A percentile compares a stretch with the other conserved stretches of the same genome.
These are phyloP conservation scores for Claviceps cyperi DNA, from an alignment of 2,329 filamentous ascomycete species.

Conservation along the genomic window DNA sequence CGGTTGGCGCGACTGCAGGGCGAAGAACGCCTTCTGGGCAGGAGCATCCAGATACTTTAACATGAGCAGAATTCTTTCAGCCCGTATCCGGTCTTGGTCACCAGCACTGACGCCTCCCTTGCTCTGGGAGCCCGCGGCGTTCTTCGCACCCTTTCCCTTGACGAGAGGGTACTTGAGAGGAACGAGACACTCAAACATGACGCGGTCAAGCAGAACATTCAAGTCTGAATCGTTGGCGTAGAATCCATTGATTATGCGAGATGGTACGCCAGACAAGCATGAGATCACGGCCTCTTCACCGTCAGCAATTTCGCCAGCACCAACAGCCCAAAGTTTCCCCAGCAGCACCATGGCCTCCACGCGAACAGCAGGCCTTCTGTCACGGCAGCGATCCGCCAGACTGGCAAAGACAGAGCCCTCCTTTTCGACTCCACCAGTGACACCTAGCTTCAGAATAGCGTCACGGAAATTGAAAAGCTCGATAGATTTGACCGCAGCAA, in stretches of 20 bases:
- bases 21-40: constrained; percentile 78
- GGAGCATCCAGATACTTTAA: constrained; percentile 63
- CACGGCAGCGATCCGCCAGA: constrained; percentile 76
- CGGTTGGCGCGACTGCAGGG: constrained; percentile 65
- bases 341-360: constrained; percentile 76
- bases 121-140: constrained; percentile 39
- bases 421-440: constrained; percentile 59
- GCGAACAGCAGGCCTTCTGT: constrained; percentile 68
- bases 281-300: constrained; percentile 63
- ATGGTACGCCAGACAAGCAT: constrained; percentile 70
- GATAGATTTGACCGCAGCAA: constrained; percentile 77
- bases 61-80: constrained; percentile 71
- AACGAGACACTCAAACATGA: constrained; percentile 77
- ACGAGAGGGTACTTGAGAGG: constrained; percentile 70
- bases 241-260: constrained; percentile 70
- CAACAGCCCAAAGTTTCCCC: constrained; percentile 85
- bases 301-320: constrained; percentile 69
- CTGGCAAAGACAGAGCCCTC: constrained; percentile 66
- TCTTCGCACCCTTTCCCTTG: constrained; percentile 47
- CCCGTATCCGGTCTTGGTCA: constrained; percentile 63
- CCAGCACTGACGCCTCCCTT: constrained; percentile 29
- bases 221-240: constrained; percentile 85
- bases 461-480: constrained; percentile 68
- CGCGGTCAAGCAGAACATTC: constrained; percentile 69
- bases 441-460: constrained; percentile 68